Percentiles rank a stretch among this genome's conserved stretches.
Conservation (phyloP, 768 basidiomycete species). For the Dentipellis fragilis region DNA sequence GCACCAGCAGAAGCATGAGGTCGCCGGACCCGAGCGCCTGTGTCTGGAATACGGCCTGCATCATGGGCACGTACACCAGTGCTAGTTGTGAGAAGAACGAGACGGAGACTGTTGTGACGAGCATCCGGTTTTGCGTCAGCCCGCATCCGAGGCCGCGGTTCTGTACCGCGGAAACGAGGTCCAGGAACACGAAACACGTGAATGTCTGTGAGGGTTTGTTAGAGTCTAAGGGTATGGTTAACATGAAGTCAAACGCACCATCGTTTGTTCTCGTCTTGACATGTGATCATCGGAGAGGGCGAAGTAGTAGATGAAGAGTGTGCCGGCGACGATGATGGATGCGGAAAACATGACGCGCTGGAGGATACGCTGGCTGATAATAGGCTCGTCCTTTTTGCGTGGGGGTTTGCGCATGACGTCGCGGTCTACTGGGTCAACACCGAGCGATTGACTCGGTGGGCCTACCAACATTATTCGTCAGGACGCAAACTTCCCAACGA, state of each 20-base stretch:
- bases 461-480: conserved; percentile 32
- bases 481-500: not conserved
- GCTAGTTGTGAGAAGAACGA: conserved; percentile 80
- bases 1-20: conserved; percentile 53
- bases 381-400: conserved; percentile 83
- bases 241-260: conserved; percentile 44
- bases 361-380: conserved; percentile 67
- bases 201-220: conserved; percentile 60
- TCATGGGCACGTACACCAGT: conserved; percentile 81
- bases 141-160: conserved; percentile 87
- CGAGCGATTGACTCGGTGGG: conserved; percentile 90
- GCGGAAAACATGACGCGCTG: conserved; percentile 88
- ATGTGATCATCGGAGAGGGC: conserved; percentile 78
- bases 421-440: conserved; percentile 92
- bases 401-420: conserved; percentile 90
- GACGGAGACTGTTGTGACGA: conserved; percentile 77
- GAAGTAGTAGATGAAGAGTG: conserved; percentile 77
- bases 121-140: conserved; percentile 79
- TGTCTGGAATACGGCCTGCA: conserved; percentile 93
- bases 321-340: conserved; percentile 82
- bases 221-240: not conserved
- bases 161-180: conserved; percentile 90
- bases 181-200: conserved; percentile 93
- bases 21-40: conserved; percentile 65
- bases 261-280: conserved; percentile 86